These are phyloP conservation scores for Cornus kousa DNA, from an alignment of 148 eudicot genomes.

Conservation along the genomic window DNA sequence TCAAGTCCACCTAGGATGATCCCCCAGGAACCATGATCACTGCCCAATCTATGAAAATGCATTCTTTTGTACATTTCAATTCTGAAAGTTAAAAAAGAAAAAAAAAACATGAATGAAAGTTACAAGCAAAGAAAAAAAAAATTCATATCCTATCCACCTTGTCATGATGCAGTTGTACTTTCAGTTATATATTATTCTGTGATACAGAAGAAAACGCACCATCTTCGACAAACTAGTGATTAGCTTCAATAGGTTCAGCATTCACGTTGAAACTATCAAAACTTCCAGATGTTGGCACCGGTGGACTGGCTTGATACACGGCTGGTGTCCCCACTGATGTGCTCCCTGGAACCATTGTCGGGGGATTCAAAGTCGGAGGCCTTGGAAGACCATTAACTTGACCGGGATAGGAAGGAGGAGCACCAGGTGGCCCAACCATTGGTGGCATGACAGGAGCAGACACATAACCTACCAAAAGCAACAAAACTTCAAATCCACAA, in stretches of 20 bases:
- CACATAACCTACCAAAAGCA: conserved; percentile 38
- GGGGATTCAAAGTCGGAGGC: conserved; percentile 9
- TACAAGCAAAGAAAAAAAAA: no score
- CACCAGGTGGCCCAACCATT: conserved; percentile 28
- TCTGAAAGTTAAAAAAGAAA: no score
- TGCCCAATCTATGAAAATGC: no score
- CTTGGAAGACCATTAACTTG: conserved; percentile 19
- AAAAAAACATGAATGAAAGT: no score
- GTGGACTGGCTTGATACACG: conserved; percentile 10
- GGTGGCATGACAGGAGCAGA: conserved; percentile 40
- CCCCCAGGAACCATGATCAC: no score
- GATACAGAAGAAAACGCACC: background rate
- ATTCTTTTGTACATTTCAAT: no score
- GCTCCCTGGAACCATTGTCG: conserved; percentile 15
- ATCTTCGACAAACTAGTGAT: conserved; percentile 1
- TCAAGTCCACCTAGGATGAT: no score
- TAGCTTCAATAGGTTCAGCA: conserved; percentile 18
- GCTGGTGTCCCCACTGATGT: conserved; percentile 9
- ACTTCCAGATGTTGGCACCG: conserved; percentile 18
- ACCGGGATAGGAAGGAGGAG: conserved; percentile 41
- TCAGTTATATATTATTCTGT: background rate
- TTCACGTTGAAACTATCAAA: conserved; percentile 19
- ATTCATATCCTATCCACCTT: background rate
- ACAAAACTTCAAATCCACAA: background rate
- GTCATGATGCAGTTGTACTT: background rate